phyloP scores from a whole-genome alignment of 257 asterid species.

The Salvia hispanica region DNA sequence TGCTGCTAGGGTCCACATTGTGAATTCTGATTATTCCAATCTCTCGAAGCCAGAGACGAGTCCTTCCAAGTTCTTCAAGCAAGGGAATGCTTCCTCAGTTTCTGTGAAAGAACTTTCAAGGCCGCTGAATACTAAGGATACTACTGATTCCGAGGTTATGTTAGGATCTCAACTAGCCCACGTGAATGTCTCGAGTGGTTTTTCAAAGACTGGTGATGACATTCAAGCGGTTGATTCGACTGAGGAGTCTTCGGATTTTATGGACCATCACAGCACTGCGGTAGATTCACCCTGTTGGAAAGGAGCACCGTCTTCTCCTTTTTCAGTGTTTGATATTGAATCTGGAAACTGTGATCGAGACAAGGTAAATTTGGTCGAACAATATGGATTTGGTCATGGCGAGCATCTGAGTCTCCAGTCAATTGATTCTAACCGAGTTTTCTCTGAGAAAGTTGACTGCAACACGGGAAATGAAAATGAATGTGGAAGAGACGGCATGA shows the following conservation, averaged over 20 bases:
- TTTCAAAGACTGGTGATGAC: constrained; percentile 32
- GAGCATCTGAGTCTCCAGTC: constrained; percentile 39
- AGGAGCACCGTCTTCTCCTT: constrained; percentile 71
- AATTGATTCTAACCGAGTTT: constrained; percentile 37
- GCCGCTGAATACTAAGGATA: constrained; percentile 36
- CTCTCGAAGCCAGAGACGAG: constrained; percentile 38
- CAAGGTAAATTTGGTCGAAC: constrained; percentile 42
- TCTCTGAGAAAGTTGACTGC: constrained; percentile 41
- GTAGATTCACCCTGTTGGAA: constrained; percentile 99
- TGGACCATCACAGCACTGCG: constrained; percentile 60
- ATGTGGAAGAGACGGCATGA: constrained; percentile 35
- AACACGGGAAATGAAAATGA: constrained; percentile 34
- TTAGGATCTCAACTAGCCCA: constrained; percentile 45
- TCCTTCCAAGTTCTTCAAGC: constrained; percentile 39
- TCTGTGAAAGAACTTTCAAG: constrained; percentile 38
- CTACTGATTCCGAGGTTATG: constrained; percentile 27
- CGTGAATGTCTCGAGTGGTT: constrained; percentile 37
- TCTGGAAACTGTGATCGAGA: constrained; percentile 34
- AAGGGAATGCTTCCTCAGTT: constrained; percentile 41
- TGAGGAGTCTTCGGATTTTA: constrained; percentile 54
- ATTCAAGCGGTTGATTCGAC: constrained; percentile 42
- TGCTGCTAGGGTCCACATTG: constrained; percentile 33
- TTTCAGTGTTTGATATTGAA: constrained; percentile 55
- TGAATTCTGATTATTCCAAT: constrained; percentile 36
- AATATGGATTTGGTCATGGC: constrained; percentile 37